Evolutionary conservation across 2,329 filamentous ascomycete species (phyloP), one percentile per base, ranked within the genome.

Genomic region (Fusarium fracticaudum): DNA sequence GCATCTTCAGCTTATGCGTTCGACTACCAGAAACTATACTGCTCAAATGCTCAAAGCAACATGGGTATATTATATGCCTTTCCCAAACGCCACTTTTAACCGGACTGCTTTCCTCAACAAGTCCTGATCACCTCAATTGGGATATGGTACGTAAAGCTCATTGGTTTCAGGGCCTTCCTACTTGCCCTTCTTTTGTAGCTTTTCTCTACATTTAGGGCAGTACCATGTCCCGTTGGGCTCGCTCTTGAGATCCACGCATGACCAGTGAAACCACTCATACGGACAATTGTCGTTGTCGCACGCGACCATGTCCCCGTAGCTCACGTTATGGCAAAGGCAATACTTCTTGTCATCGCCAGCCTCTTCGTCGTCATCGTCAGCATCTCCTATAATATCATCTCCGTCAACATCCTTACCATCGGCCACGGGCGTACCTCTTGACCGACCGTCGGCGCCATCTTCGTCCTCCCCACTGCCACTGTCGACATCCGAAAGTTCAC

Each of bases 261-360:
- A 91, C 92, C 93, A 96, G 83, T 96, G 94, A 81, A 96, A 96
- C 94, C 94, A 96, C 84, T 96, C 93, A 79, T 90, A 93, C 53
- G 91, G 91, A 82, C 94, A 96, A 74, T 91, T 88, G 66, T 93
- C 91, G 81, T 96, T 96, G 85, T 96, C 94, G 84, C 94, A 96
- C 37, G 93, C 94, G 72, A 96, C 93, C 94, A 96, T 96, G 79
- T 96, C 92, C 70, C 94, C 94, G 79, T 93, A 95, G 82, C 92
- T 94, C 74, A 95, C 92, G 77, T 93, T 93, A 81, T 95, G 92
- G 82, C 94, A 96, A 37, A 92, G 87, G 83, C 94, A 96, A 83
- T 96, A 96, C 81, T 94, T 93, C 79, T 93, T 92, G 82, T 95
- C 93, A 72, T 92, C 91, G 62, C 91, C 91, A 47, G 92, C 92